These are phyloP conservation scores for Aspergillus pseudoviridinutans DNA, from an alignment of 2,329 filamentous ascomycete species.

Conservation along the genomic window DNA sequence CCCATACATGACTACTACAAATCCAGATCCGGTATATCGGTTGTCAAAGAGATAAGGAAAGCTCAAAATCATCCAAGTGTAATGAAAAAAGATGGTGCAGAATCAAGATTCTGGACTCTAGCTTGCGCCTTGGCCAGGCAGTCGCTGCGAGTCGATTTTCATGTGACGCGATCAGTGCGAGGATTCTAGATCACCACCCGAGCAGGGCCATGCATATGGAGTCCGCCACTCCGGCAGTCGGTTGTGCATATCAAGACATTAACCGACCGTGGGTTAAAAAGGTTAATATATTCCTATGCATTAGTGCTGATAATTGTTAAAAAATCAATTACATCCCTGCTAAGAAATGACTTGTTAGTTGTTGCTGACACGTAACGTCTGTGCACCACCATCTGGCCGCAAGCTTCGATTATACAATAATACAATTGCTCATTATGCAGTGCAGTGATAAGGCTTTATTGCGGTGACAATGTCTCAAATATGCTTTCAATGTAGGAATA, in stretches of 20 bases:
- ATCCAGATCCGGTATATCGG: too few relatives aligned
- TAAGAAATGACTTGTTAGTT: not conserved
- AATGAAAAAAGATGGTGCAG: not conserved
- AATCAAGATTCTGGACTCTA: not conserved
- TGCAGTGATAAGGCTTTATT: not conserved
- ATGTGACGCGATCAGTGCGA: conserved; percentile 12
- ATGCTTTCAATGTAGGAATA: conserved; percentile 2
- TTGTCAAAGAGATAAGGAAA: not conserved
- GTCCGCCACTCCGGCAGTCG: conserved; percentile 2
- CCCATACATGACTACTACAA: too few relatives aligned
- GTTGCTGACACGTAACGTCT: not conserved
- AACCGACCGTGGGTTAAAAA: not conserved
- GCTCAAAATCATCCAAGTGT: not conserved
- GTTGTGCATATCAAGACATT: not conserved
- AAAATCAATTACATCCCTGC: not conserved
- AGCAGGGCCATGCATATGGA: conserved; percentile 1
- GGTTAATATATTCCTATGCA: not conserved
- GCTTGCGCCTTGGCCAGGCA: not conserved
- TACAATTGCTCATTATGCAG: not conserved
- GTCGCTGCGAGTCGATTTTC: not conserved
- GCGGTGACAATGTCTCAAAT: not conserved
- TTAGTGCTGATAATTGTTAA: not conserved
- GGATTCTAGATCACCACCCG: conserved; percentile 16
- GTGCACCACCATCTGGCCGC: not conserved
- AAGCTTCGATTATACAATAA: not conserved